Evolutionary conservation across 768 basidiomycete species (phyloP).

Genomic region (Amanita inopinata): DNA sequence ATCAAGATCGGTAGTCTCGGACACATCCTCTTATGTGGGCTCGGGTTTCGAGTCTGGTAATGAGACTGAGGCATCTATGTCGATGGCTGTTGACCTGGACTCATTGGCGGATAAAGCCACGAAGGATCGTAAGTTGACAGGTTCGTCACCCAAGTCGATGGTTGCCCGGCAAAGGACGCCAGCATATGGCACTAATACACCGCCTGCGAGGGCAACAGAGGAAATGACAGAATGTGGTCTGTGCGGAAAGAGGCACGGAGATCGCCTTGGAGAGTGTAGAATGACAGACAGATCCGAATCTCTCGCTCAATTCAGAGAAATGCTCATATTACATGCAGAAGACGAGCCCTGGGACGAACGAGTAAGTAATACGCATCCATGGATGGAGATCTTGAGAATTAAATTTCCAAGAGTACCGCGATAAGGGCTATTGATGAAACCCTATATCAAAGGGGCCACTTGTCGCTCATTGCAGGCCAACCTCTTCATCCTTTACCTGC

Average conservation of each 20-base stretch:
- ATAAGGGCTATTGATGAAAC: conserved; percentile 62
- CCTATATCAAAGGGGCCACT: conserved; percentile 44
- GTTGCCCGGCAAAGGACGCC: no score
- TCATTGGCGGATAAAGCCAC: not conserved
- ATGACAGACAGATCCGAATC: conserved; percentile 63
- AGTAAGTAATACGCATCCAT: conserved; percentile 28
- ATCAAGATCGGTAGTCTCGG: conserved; percentile 18
- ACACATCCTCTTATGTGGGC: conserved; percentile 24
- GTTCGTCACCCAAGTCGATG: not conserved
- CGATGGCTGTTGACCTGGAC: conserved; percentile 12
- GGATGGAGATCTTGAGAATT: conserved; percentile 4
- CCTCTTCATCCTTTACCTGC: conserved; percentile 46
- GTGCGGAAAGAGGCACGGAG: conserved; percentile 45
- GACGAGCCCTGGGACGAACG: conserved; percentile 60
- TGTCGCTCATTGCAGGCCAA: conserved; percentile 50
- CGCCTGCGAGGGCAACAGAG: not conserved
- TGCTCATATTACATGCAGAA: conserved; percentile 52
- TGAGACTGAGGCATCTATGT: conserved; percentile 15
- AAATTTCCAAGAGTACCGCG: conserved; percentile 42
- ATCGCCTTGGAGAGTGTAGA: conserved; percentile 35
- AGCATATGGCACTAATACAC: no score
- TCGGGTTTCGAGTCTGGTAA: conserved; percentile 22
- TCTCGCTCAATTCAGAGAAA: conserved; percentile 58
- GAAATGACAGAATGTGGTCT: conserved; percentile 42
- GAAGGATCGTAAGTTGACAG: not conserved